Conservation (phyloP, 345 rosid species). For the Hibiscus mutabilis region DNA sequence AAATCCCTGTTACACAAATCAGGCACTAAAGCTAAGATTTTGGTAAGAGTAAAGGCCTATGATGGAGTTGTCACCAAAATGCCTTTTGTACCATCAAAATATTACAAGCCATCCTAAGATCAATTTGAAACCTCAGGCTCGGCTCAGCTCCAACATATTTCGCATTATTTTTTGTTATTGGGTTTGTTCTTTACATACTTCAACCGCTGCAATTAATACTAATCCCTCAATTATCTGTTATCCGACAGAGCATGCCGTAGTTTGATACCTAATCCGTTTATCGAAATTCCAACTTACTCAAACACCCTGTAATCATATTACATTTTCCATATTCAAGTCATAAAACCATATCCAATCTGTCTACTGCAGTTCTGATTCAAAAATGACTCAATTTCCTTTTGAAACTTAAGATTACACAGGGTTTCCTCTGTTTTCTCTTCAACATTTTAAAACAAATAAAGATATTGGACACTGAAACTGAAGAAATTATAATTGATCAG, state of each 20-base stretch:
- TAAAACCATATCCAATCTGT: background rate
- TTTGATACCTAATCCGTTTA: no score
- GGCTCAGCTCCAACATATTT: constrained; percentile 11
- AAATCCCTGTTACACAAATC: constrained; percentile 82
- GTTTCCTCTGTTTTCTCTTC: background rate
- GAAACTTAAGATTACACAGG: background rate
- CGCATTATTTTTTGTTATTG: background rate
- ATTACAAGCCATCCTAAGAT: constrained; percentile 68
- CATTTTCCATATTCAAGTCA: background rate
- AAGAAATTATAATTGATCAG: constrained; percentile 11
- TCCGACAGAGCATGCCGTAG: background rate
- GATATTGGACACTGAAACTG: constrained; percentile 15
- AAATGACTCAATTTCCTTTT: background rate
- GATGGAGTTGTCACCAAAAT: constrained; percentile 77
- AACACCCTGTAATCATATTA: no score
- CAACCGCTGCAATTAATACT: background rate
- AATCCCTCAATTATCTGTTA: background rate
- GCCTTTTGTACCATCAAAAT: constrained; percentile 79
- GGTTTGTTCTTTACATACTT: background rate
- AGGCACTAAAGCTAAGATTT: constrained; percentile 71
- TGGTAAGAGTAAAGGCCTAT: constrained; percentile 78
- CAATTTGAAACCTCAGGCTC: constrained; percentile 6
- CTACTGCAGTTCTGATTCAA: background rate
- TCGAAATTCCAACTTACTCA: background rate
- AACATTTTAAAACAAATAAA: background rate